phyloP scores from a whole-genome alignment of 2,329 filamentous ascomycete species.

The Pleoardoris graminearum region DNA sequence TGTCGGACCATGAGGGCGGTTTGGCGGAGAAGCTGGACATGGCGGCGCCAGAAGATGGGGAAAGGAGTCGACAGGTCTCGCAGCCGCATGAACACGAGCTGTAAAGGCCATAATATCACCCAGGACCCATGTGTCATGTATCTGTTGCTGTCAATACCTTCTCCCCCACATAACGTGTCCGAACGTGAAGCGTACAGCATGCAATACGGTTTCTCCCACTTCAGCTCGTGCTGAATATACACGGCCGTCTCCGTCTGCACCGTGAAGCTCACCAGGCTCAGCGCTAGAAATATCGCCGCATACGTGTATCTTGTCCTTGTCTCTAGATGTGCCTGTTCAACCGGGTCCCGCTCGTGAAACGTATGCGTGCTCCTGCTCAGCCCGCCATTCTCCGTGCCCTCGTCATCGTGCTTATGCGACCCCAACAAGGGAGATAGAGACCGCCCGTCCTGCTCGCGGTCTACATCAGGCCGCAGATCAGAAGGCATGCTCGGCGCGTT shows the following conservation, averaged over 20 bases:
- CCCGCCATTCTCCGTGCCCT: constrained; percentile 45
- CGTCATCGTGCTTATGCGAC: constrained; percentile 39
- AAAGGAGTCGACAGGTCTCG: constrained; percentile 80
- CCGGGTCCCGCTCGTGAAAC: constrained; percentile 78
- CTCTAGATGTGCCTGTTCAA: constrained; percentile 63
- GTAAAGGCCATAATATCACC: constrained; percentile 83
- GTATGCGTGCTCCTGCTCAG: constrained; percentile 64
- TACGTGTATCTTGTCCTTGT: constrained; percentile 84
- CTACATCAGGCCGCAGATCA: constrained; percentile 51
- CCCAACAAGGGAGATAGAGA: constrained; percentile 59
- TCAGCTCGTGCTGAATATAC: constrained; percentile 87
- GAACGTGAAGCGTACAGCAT: constrained; percentile 71
- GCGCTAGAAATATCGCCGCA: constrained; percentile 77
- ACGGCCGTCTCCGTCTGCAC: constrained; percentile 95
- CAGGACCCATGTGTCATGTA: constrained; percentile 95
- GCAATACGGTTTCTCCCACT: constrained; percentile 98
- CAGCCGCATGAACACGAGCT: constrained; percentile 77
- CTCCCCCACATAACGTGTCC: background rate
- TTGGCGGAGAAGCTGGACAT: constrained; percentile 64
- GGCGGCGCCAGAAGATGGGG: constrained; percentile 80
- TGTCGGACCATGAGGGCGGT: constrained; percentile 85
- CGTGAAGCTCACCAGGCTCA: constrained; percentile 86
- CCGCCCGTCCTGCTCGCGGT: constrained; percentile 44
- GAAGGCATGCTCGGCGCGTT: constrained; percentile 53
- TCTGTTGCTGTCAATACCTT: constrained; percentile 41